Conservation (phyloP, 2,329 filamentous ascomycete genomes). For the Trichothecium roseum region DNA sequence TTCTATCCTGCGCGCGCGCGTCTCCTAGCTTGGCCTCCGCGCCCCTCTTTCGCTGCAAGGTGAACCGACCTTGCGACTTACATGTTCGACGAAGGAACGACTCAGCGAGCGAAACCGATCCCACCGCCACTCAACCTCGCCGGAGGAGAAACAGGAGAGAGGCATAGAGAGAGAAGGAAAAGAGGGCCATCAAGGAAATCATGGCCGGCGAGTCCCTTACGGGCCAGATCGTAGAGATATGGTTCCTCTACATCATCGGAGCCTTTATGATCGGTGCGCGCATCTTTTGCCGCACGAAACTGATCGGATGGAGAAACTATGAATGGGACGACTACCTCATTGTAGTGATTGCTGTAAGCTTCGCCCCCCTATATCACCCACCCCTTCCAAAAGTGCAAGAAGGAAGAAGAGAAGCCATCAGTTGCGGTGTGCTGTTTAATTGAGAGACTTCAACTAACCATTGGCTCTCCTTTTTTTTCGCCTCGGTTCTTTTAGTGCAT, state of each 20-base stretch:
- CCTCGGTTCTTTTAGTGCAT: constrained; percentile 8
- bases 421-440: no score
- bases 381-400: no score
- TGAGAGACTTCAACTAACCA: background rate
- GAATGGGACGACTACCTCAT: constrained; percentile 23
- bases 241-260: constrained; percentile 23
- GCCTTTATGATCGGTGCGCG: constrained; percentile 18
- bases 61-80: no score
- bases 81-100: no score
- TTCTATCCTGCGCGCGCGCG: no score
- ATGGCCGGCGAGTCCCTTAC: background rate
- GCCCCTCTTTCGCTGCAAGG: no score
- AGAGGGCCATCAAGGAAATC: background rate
- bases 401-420: no score
- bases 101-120: no score
- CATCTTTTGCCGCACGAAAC: constrained; percentile 18
- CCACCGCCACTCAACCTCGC: no score
- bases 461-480: constrained; percentile 1
- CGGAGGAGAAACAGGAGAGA: no score
- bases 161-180: no score
- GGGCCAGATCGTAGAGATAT: constrained; percentile 19
- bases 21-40: no score
- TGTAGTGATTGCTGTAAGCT: constrained; percentile 15
- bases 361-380: background rate
- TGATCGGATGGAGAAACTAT: constrained; percentile 20